Percentiles rank a stretch among this genome's conserved stretches.
These are phyloP conservation scores for Gyromitra esculenta DNA, from an alignment of 2,329 filamentous ascomycete species.

Conservation along the genomic window DNA sequence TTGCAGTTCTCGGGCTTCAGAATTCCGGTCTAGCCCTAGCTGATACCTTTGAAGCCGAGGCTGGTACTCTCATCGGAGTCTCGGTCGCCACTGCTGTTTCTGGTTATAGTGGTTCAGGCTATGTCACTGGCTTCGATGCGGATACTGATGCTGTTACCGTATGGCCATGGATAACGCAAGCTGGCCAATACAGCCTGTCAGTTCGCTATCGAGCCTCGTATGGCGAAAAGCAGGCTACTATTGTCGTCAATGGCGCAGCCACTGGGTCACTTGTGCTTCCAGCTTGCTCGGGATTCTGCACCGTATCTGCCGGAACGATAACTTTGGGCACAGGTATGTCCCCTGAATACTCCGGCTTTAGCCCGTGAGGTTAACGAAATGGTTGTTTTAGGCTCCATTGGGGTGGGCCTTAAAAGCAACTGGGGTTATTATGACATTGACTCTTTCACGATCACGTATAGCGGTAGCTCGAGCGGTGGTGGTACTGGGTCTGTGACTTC, in stretches of 20 bases:
- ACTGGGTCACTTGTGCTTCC: slow-evolving; percentile 62
- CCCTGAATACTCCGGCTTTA: not conserved
- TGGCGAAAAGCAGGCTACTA: slow-evolving; percentile 63
- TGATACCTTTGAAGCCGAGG: slow-evolving; percentile 61
- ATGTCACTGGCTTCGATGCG: slow-evolving; percentile 64
- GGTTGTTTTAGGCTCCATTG: slow-evolving; percentile 63
- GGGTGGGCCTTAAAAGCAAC: slow-evolving; percentile 63
- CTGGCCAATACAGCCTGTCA: slow-evolving; percentile 62
- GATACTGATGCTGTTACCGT: slow-evolving; percentile 65
- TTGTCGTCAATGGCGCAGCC: slow-evolving; percentile 62
- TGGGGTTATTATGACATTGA: slow-evolving; percentile 63
- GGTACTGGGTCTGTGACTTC: slow-evolving; percentile 61
- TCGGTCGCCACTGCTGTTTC: slow-evolving; percentile 60
- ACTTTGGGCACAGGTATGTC: slow-evolving; percentile 58
- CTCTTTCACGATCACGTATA: slow-evolving; percentile 61
- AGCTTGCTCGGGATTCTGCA: slow-evolving; percentile 61
- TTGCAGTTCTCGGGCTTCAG: not conserved
- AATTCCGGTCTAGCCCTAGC: not conserved
- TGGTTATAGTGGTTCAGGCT: slow-evolving; percentile 63
- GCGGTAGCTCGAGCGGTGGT: slow-evolving; percentile 59
- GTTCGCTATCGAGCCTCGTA: slow-evolving; percentile 64
- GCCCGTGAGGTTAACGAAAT: not conserved
- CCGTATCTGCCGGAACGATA: slow-evolving; percentile 62
- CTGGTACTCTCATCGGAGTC: slow-evolving; percentile 61
- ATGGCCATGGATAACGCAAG: slow-evolving; percentile 59